Evolutionary conservation across 2,329 filamentous ascomycete genomes (phyloP), one percentile per base, ranked within the genome.

Genomic region (Pseudogymnoascus sp.): DNA sequence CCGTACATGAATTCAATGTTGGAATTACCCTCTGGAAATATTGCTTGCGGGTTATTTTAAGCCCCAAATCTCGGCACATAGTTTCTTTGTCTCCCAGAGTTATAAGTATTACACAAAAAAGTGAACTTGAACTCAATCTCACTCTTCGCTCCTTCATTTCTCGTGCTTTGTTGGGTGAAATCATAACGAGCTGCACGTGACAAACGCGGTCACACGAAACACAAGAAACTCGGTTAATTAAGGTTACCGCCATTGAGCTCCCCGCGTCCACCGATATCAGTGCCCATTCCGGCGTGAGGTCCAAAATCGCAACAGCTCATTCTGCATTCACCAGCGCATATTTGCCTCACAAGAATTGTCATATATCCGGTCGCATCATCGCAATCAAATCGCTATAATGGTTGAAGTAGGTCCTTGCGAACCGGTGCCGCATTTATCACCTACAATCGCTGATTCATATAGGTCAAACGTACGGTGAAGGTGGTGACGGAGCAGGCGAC

Each of bases 401-500:
- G 57, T 58, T 38, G 57, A 58, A 58, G 57, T 58, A n/a, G 38
- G 57, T 58, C 8, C 57, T 58, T 58, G 25, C 12, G 18, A 58
- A n/a, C 33, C 14, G 35, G 36, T 25, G 25, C 57, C 35, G 33
- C 18, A 58, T 37, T 53, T 53, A 53, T 53, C 47, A 53, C 47
- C 47, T 37, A 30, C 57, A 58, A 58, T 58, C 57, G 35, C 28
- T 25, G 59, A 33, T 47, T 20, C 25, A 30, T 61, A 60, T 68
- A 89, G 86, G 77, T 87, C 70, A 89, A 97, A 83, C 86, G 94
- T 71, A 89, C 85, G 72, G 82, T 99, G 76, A 95, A 93, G 83
- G 85, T 99, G 77, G 83, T 97, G 68, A 97, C 94, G 59, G 87
- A 94, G 78, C 93, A 97, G 76, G 83, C 86, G 73, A 83, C 91